phyloP scores from a whole-genome alignment of 805 yeast genomes.

The Hanseniaspora clermontiae region DNA sequence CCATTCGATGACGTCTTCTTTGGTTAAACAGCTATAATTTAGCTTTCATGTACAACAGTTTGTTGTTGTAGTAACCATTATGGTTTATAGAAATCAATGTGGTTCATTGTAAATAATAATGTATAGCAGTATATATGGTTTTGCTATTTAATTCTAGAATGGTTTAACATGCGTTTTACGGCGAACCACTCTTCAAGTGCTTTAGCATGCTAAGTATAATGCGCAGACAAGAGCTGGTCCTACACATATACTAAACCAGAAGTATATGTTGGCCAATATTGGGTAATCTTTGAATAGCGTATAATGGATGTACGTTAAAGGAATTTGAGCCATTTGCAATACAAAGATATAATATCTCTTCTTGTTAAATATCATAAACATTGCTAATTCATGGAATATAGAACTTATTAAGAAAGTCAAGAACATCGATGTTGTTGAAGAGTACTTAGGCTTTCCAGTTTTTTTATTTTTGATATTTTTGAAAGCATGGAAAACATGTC shows the following conservation, averaged over 20 bases:
- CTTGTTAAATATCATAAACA: conserved; percentile 74
- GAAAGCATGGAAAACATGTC: conserved; percentile 86
- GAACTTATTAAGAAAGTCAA: conserved; percentile 71
- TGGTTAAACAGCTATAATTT: background rate
- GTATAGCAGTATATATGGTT: no score
- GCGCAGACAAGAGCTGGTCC: conserved; percentile 87
- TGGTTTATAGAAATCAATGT: background rate
- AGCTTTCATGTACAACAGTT: no score
- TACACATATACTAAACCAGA: conserved; percentile 82
- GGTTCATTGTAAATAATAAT: no score
- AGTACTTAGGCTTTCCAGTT: conserved; percentile 36
- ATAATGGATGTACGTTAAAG: conserved; percentile 53
- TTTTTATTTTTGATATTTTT: conserved; percentile 7
- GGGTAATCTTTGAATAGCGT: conserved; percentile 42
- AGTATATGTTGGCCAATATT: conserved; percentile 63
- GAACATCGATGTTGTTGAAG: conserved; percentile 60
- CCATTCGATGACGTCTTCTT: conserved; percentile 83
- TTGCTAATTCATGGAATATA: conserved; percentile 77
- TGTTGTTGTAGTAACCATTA: no score
- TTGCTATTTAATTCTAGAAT: no score
- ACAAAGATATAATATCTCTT: conserved; percentile 67
- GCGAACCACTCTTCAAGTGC: no score
- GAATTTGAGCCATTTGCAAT: conserved; percentile 81
- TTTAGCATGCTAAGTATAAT: conserved; percentile 60
- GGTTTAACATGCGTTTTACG: no score